Evolutionary conservation across 2,329 filamentous ascomycete genomes (phyloP).

Genomic region (Fusarium decemcellulare): DNA sequence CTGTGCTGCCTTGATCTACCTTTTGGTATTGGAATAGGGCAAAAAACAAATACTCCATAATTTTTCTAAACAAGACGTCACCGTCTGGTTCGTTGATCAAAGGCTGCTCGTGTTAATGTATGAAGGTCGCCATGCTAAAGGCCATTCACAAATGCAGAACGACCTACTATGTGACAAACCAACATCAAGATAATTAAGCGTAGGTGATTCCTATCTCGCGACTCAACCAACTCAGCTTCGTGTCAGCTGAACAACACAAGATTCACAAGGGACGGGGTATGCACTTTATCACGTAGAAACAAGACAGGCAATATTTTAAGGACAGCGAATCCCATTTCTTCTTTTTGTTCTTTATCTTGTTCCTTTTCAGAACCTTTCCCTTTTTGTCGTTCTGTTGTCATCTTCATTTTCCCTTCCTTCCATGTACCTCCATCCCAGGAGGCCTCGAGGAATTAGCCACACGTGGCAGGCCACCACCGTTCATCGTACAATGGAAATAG

Average conservation of each 20-base stretch:
- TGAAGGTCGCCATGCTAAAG: too few relatives aligned
- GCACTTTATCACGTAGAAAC: not conserved
- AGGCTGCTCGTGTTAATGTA: not conserved
- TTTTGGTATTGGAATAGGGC: too few relatives aligned
- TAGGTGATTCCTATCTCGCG: too few relatives aligned
- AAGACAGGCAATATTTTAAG: slow-evolving; percentile 6
- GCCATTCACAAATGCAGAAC: too few relatives aligned
- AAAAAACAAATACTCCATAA: too few relatives aligned
- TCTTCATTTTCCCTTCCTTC: slow-evolving; percentile 14
- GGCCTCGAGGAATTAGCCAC: slow-evolving; percentile 26
- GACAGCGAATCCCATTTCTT: slow-evolving; percentile 36
- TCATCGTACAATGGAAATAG: slow-evolving; percentile 35
- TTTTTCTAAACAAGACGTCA: too few relatives aligned
- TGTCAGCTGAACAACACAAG: too few relatives aligned
- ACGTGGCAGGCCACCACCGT: slow-evolving; percentile 11
- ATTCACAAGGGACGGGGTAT: too few relatives aligned
- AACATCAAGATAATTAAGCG: too few relatives aligned
- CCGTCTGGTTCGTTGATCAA: not conserved
- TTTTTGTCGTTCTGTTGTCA: slow-evolving; percentile 37
- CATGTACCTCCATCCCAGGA: slow-evolving; percentile 29
- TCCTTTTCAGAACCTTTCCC: slow-evolving; percentile 35
- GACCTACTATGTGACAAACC: too few relatives aligned
- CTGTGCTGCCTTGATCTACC: too few relatives aligned
- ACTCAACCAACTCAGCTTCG: not conserved
- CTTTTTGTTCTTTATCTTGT: slow-evolving; percentile 32